Percentiles rank a stretch among this genome's conserved stretches.
These are phyloP conservation scores for Pleurotus giganteus DNA, from an alignment of 768 basidiomycete species.

Conservation along the genomic window DNA sequence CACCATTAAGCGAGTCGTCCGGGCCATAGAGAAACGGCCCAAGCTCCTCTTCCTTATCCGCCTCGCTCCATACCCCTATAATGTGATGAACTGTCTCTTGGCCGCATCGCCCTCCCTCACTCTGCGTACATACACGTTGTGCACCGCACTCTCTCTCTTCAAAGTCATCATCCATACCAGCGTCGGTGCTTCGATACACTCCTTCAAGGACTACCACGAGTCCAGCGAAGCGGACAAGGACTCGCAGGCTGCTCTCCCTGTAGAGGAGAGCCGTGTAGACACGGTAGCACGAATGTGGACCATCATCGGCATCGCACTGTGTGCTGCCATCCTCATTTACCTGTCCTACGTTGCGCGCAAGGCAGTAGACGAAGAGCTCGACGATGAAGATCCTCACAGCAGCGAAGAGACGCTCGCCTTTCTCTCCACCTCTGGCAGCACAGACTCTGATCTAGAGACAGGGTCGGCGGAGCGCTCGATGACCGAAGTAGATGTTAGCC, in stretches of 20 bases:
- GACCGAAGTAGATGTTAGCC: neutral
- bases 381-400: constrained; percentile 29
- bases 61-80: constrained; percentile 89
- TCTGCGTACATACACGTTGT: constrained; percentile 71
- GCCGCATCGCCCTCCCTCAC: constrained; percentile 84
- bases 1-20: constrained; percentile 76
- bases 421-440: constrained; percentile 31
- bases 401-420: constrained; percentile 57
- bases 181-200: constrained; percentile 81
- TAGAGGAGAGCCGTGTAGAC: constrained; percentile 42
- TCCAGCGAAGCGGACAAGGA: constrained; percentile 33
- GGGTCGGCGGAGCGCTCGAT: neutral
- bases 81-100: constrained; percentile 93
- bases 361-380: constrained; percentile 51
- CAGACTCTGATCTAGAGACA: constrained; percentile 20
- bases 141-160: constrained; percentile 82
- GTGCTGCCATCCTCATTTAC: constrained; percentile 75
- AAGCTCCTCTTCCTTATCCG: constrained; percentile 89
- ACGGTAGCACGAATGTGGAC: constrained; percentile 59
- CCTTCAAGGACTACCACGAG: constrained; percentile 67
- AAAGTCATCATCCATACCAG: constrained; percentile 91
- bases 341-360: constrained; percentile 77
- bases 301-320: constrained; percentile 66
- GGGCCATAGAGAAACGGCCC: constrained; percentile 85
- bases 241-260: neutral